Evolutionary conservation across 2,329 filamentous ascomycete species (phyloP).

Genomic region (Xylariales sp.): DNA sequence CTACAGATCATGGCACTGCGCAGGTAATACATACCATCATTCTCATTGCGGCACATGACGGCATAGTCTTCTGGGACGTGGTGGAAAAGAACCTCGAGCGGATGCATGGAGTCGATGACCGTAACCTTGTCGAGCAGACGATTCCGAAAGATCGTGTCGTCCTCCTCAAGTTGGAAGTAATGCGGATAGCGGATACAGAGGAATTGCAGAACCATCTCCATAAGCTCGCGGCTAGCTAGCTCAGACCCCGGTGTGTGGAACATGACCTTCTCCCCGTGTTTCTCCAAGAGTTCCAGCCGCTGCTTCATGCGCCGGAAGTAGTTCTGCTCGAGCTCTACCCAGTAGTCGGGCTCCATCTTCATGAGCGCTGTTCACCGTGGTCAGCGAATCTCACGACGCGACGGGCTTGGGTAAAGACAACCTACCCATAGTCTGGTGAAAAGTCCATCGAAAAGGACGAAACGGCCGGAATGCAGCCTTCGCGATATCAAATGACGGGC

Average conservation of each 20-base stretch:
- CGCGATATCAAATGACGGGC: conserved; percentile 61
- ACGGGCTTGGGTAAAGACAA: no score
- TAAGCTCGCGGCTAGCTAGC: conserved; percentile 75
- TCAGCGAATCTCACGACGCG: no score
- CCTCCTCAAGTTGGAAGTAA: conserved; percentile 58
- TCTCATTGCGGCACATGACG: conserved; percentile 66
- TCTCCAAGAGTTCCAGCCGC: conserved; percentile 58
- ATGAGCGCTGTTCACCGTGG: conserved; percentile 53
- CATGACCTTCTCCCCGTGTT: conserved; percentile 61
- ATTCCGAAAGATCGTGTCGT: conserved; percentile 61
- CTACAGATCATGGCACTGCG: conserved; percentile 76
- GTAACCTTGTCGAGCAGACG: conserved; percentile 59
- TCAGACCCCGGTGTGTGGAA: conserved; percentile 69
- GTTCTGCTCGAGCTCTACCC: conserved; percentile 78
- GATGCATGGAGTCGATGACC: conserved; percentile 56
- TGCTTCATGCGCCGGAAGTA: conserved; percentile 65
- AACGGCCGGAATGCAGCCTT: conserved; percentile 70
- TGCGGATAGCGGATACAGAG: conserved; percentile 72
- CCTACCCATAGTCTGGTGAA: conserved; percentile 90
- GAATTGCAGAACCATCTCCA: conserved; percentile 83
- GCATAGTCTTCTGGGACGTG: conserved; percentile 84
- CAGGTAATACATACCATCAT: conserved; percentile 68
- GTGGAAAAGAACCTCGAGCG: conserved; percentile 66
- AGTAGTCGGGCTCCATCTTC: conserved; percentile 78
- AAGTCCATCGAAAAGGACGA: conserved; percentile 76